Evolutionary conservation across 2,329 filamentous ascomycete genomes (phyloP).

Genomic region (Fusarium equiseti): DNA sequence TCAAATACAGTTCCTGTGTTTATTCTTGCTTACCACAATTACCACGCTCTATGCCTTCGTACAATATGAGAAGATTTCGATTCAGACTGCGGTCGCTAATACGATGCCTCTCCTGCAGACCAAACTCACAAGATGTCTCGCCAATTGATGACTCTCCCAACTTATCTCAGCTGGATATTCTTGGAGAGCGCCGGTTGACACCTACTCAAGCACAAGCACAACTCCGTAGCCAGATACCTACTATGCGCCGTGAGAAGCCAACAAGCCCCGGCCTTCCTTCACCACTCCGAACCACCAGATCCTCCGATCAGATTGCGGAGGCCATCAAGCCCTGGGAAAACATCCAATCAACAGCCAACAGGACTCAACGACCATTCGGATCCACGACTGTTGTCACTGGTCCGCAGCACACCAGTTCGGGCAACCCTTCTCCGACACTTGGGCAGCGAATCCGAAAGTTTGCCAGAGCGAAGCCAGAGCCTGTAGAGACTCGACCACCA

Average conservation of each 20-base stretch:
- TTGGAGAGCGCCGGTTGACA: constrained; percentile 32
- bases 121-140: constrained; percentile 58
- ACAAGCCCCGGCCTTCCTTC: constrained; percentile 57
- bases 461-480: constrained; percentile 54
- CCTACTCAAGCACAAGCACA: constrained; percentile 30
- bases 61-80: constrained; percentile 29
- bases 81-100: constrained; percentile 36
- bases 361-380: constrained; percentile 31
- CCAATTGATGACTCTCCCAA: constrained; percentile 63
- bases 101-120: constrained; percentile 45
- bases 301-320: constrained; percentile 40
- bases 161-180: constrained; percentile 50
- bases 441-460: constrained; percentile 52
- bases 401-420: constrained; percentile 37
- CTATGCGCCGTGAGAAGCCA: constrained; percentile 64
- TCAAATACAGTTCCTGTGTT: background rate
- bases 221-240: constrained; percentile 61
- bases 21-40: background rate
- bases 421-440: constrained; percentile 48
- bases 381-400: constrained; percentile 47
- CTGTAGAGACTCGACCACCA: constrained; percentile 63
- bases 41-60: background rate
- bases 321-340: constrained; percentile 41
- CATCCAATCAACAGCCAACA: constrained; percentile 15
- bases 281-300: constrained; percentile 55